These are phyloP conservation scores for Cylindrodendrum hubeiense DNA, from an alignment of 2,329 filamentous ascomycete genomes.

Conservation along the genomic window DNA sequence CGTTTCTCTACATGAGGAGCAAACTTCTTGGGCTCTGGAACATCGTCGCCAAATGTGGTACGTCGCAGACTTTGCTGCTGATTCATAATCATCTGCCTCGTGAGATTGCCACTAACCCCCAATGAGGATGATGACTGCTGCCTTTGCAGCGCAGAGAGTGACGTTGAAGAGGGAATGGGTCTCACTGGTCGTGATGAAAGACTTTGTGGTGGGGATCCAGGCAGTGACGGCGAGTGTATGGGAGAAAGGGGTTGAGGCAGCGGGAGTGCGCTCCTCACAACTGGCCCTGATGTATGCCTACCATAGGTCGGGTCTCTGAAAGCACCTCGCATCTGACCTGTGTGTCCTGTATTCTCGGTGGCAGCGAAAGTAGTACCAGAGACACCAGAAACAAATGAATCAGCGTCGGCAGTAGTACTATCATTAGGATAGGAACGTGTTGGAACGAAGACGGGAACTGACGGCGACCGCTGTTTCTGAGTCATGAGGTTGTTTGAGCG, in stretches of 20 bases:
- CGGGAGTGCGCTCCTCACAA: conserved; percentile 23
- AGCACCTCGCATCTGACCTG: conserved; percentile 35
- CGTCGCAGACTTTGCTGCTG: conserved; percentile 57
- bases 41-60: conserved; percentile 53
- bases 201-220: conserved; percentile 39
- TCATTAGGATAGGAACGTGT: conserved; percentile 37
- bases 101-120: conserved; percentile 44
- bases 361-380: conserved; percentile 50
- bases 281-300: conserved; percentile 26
- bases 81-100: conserved; percentile 59
- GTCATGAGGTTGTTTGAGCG: conserved; percentile 67
- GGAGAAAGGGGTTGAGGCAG: conserved; percentile 39
- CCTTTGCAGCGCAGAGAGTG: conserved; percentile 38
- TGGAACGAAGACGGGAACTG: conserved; percentile 40
- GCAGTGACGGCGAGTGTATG: conserved; percentile 28
- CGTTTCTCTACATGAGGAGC: conserved; percentile 62
- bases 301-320: conserved; percentile 37
- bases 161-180: conserved; percentile 40
- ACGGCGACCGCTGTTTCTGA: conserved; percentile 42
- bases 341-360: conserved; percentile 43
- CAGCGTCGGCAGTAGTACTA: conserved; percentile 37
- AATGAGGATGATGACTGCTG: conserved; percentile 38
- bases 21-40: conserved; percentile 59
- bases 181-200: conserved; percentile 32
- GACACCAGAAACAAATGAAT: conserved; percentile 48